These are phyloP conservation scores for Adiantum capillusveneris DNA, from an alignment of 75 land plant species.

Conservation along the genomic window DNA sequence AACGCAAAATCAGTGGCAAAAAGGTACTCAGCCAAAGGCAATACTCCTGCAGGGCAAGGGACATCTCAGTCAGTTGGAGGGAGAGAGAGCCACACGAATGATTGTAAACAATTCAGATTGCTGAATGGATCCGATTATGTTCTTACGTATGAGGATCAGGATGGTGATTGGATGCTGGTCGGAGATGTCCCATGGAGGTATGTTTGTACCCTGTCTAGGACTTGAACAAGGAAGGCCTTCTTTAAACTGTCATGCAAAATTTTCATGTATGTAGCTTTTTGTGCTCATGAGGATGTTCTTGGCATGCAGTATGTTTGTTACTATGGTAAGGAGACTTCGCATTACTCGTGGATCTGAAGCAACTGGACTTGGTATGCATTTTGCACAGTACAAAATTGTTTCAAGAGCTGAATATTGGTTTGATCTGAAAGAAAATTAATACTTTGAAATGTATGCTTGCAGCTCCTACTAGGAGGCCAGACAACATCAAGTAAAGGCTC, in stretches of 20 bases:
- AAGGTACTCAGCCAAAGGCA: no score
- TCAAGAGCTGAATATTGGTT: no score
- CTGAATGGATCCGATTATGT: conserved; percentile 60
- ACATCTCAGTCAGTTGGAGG: background rate
- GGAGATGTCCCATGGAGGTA: conserved; percentile 71
- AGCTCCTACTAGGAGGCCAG: no score
- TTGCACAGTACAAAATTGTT: no score
- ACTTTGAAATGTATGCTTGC: no score
- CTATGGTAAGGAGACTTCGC: conserved; percentile 32
- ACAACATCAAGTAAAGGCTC: no score
- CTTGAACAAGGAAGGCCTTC: background rate
- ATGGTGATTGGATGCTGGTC: conserved; percentile 61
- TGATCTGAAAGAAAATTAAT: no score
- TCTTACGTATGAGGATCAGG: conserved; percentile 56
- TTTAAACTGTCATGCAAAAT: background rate
- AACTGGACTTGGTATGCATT: conserved; percentile 10
- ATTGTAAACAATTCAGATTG: conserved; percentile 40
- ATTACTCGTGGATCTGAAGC: conserved; percentile 27
- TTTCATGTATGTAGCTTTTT: background rate
- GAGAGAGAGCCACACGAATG: conserved; percentile 17
- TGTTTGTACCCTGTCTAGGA: background rate
- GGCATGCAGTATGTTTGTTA: conserved; percentile 30
- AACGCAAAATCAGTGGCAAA: no score
- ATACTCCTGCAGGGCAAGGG: no score
- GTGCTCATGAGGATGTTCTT: background rate